Evolutionary conservation across 768 basidiomycete genomes (phyloP).

Genomic region (Erythrobasidium yunnanense): DNA sequence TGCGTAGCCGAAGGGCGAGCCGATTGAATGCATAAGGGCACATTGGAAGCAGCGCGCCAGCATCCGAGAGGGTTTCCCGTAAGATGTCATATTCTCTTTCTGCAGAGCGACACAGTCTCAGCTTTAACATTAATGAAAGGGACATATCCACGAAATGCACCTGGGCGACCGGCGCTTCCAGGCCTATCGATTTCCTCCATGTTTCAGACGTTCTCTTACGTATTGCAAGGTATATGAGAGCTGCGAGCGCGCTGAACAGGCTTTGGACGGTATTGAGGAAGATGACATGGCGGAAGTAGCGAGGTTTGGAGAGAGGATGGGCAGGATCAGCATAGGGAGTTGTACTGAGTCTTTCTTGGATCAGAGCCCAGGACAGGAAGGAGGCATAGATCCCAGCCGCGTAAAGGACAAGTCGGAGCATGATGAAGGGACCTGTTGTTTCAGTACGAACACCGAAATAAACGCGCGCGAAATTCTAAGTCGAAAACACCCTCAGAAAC

Average conservation of each 20-base stretch:
- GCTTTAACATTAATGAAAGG: not conserved
- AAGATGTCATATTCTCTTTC: not conserved
- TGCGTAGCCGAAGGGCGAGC: conserved; percentile 92
- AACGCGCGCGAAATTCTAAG: too few species aligned
- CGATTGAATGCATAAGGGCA: conserved; percentile 73
- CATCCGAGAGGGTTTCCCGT: not conserved
- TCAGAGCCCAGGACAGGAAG: conserved; percentile 58
- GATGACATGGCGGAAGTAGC: conserved; percentile 70
- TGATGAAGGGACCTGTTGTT: not conserved
- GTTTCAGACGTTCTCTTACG: conserved; percentile 49
- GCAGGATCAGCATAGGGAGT: conserved; percentile 39
- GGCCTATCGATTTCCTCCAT: conserved; percentile 51
- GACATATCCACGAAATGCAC: not conserved
- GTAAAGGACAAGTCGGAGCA: conserved; percentile 44
- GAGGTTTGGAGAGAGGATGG: conserved; percentile 44
- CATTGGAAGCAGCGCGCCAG: conserved; percentile 26
- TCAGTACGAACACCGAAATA: too few species aligned
- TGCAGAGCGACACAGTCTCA: not conserved
- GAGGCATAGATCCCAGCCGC: conserved; percentile 81
- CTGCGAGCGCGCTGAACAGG: conserved; percentile 57
- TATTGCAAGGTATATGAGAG: conserved; percentile 56
- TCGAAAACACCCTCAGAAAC: not conserved
- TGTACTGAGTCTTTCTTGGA: conserved; percentile 60
- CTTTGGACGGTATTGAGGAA: conserved; percentile 80
- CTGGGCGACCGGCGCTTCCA: conserved; percentile 39